These are phyloP conservation scores for Pythium sukuiense DNA, from an alignment of 352 stramenopile genomes.

Conservation along the genomic window DNA sequence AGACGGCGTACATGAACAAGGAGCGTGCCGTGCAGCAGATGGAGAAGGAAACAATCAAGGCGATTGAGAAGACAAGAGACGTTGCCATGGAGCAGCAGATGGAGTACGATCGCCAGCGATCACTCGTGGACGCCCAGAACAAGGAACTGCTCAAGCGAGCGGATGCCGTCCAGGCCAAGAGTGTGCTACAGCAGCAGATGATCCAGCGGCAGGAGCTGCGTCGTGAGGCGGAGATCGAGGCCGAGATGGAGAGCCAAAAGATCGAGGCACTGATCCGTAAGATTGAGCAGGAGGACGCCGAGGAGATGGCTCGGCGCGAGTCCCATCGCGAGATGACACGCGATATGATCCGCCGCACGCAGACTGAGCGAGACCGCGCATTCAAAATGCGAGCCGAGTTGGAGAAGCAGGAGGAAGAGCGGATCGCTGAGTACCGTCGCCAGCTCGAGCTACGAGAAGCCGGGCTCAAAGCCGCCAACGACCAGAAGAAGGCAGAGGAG, in stretches of 20 bases:
- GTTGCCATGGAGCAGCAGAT: slow-evolving; percentile 92
- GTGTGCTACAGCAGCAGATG: slow-evolving; percentile 70
- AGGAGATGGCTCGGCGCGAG: slow-evolving; percentile 67
- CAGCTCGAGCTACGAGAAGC: slow-evolving; percentile 51
- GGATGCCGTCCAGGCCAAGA: slow-evolving; percentile 71
- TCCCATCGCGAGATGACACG: slow-evolving; percentile 57
- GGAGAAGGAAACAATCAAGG: slow-evolving; percentile 76
- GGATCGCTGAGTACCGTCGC: slow-evolving; percentile 50
- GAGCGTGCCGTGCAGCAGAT: slow-evolving; percentile 89
- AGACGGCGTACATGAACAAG: slow-evolving; percentile 94
- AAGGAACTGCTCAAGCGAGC: slow-evolving; percentile 54
- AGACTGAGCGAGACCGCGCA: slow-evolving; percentile 41
- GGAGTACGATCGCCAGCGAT: slow-evolving; percentile 88
- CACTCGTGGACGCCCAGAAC: slow-evolving; percentile 72
- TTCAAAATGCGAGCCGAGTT: slow-evolving; percentile 34
- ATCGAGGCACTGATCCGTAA: slow-evolving; percentile 86
- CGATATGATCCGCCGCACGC: slow-evolving; percentile 53
- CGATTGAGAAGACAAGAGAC: slow-evolving; percentile 75
- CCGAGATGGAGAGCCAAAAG: slow-evolving; percentile 74
- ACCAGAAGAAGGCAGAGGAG: slow-evolving; percentile 64
- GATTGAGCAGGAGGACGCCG: slow-evolving; percentile 84
- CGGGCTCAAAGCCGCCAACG: slow-evolving; percentile 57
- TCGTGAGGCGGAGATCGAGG: slow-evolving; percentile 67
- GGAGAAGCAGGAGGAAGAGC: slow-evolving; percentile 39
- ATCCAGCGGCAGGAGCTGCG: slow-evolving; percentile 61